Evolutionary conservation across 768 basidiomycete genomes (phyloP).

Genomic region (Boletellus sp.): DNA sequence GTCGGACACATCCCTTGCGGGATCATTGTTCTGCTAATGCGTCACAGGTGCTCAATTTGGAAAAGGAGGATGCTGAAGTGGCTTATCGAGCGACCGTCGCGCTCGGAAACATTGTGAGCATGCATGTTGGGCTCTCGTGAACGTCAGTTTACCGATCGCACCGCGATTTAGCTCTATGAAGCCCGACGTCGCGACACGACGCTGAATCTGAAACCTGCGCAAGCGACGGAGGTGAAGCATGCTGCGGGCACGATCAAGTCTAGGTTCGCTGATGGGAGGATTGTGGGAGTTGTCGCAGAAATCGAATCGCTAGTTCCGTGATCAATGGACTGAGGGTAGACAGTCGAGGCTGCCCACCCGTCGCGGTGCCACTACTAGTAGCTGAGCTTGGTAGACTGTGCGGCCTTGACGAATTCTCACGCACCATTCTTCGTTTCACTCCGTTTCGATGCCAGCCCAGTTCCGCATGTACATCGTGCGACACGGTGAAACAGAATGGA

Average conservation of each 20-base stretch:
- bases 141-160: background rate
- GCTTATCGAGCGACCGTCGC: conserved; percentile 69
- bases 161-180: conserved; percentile 44
- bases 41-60: conserved; percentile 31
- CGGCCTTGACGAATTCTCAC: background rate
- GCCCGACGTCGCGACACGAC: conserved; percentile 36
- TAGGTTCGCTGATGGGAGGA: conserved; percentile 56
- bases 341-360: no score
- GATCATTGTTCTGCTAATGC: conserved; percentile 4
- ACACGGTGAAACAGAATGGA: conserved; percentile 77
- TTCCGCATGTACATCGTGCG: conserved; percentile 63
- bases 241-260: conserved; percentile 39
- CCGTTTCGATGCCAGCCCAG: conserved; percentile 25
- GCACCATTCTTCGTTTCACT: background rate
- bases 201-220: conserved; percentile 34
- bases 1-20: conserved; percentile 30
- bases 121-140: background rate
- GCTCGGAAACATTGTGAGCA: conserved; percentile 66
- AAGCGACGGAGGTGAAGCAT: conserved; percentile 39
- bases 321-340: no score
- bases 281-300: conserved; percentile 49
- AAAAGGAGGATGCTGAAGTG: conserved; percentile 61
- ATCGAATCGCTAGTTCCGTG: conserved; percentile 38
- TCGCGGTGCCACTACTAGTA: no score
- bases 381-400: no score